Percentiles rank a stretch among this genome's conserved stretches.
These are phyloP conservation scores for Stemphylium beticola DNA, from an alignment of 2,329 filamentous ascomycete species.

Conservation along the genomic window DNA sequence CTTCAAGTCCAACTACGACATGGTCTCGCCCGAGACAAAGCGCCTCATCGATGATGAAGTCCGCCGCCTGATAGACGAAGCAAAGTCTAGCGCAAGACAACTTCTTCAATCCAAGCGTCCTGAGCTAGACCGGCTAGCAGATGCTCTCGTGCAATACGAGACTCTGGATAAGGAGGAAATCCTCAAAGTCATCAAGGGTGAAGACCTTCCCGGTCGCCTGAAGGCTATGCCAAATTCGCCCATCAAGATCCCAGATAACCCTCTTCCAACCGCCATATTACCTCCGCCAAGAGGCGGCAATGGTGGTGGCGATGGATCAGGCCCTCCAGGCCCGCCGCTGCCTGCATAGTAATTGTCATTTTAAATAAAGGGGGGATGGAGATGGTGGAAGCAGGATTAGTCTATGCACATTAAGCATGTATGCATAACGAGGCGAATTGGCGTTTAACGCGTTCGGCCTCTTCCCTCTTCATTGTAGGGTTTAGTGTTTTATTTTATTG, in stretches of 20 bases:
- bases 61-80: constrained; percentile 81
- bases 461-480: neutral
- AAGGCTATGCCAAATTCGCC: constrained; percentile 62
- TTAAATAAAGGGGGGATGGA: neutral
- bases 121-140: constrained; percentile 85
- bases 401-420: constrained; percentile 2
- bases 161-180: constrained; percentile 89
- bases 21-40: constrained; percentile 84
- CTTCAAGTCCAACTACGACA: constrained; percentile 78
- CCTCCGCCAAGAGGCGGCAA: constrained; percentile 27
- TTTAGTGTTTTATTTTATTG: neutral
- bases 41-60: constrained; percentile 88
- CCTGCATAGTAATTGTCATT: constrained; percentile 20
- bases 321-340: constrained; percentile 24
- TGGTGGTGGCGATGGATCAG: constrained; percentile 15
- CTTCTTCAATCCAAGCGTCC: constrained; percentile 77
- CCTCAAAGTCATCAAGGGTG: constrained; percentile 84
- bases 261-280: constrained; percentile 19
- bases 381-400: neutral
- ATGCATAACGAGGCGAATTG: constrained; percentile 3
- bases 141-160: constrained; percentile 92
- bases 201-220: constrained; percentile 75
- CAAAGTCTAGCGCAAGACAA: constrained; percentile 72
- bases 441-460: neutral
- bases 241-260: constrained; percentile 70